Conservation (phyloP, 176 grass and related monocot genomes). For the Aegilops tauschii region DNA sequence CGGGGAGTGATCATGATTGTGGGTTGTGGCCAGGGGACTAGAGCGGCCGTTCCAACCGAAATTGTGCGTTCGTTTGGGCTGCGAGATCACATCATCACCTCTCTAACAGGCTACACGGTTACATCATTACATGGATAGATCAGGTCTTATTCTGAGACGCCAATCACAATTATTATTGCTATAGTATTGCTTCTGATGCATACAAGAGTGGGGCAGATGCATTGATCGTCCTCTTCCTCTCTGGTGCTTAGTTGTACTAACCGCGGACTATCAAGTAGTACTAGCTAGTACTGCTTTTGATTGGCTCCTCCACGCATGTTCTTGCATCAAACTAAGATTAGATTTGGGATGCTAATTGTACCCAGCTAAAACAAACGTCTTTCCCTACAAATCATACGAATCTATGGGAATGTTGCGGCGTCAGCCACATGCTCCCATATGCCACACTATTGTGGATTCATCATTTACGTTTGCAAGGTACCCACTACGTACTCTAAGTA, state of each 20-base stretch:
- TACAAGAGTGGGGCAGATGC: neutral
- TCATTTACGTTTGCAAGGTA: neutral
- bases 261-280: neutral
- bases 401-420: neutral
- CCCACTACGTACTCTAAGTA: neutral
- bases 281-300: neutral
- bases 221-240: neutral
- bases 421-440: neutral
- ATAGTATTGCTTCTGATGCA: neutral
- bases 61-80: conserved; percentile 14
- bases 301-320: neutral
- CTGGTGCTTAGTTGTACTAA: neutral
- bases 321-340: neutral
- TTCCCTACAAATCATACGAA: neutral
- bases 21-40: neutral
- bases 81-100: neutral
- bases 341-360: neutral
- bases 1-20: neutral
- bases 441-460: neutral
- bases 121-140: neutral
- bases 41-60: conserved; percentile 17
- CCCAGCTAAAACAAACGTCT: neutral
- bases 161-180: neutral
- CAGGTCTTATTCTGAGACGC: neutral
- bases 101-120: neutral